Percentiles rank a stretch among this genome's conserved stretches.
Conservation (phyloP, 228 moss, liverwort and hornwort species). For the Sphagnum fallax region DNA sequence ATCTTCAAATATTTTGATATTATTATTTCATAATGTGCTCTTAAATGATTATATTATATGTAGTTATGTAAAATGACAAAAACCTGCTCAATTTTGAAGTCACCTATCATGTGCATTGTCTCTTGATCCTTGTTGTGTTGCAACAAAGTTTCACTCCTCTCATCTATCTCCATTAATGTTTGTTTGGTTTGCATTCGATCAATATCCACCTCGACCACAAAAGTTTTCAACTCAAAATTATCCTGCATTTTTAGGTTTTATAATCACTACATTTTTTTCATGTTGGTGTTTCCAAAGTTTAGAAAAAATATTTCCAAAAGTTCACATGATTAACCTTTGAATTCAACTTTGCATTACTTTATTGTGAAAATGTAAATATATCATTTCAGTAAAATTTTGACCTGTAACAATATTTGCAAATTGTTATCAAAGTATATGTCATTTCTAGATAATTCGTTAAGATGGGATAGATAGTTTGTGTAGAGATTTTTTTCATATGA, state of each 20-base stretch:
- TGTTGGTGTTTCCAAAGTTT: too few species aligned
- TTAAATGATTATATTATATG: too few species aligned
- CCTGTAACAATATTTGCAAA: conserved; percentile 14
- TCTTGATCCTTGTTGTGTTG: conserved; percentile 57
- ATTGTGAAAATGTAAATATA: not conserved
- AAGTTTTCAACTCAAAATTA: conserved; percentile 52
- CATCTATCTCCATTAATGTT: conserved; percentile 51
- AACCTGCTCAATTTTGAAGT: conserved; percentile 75
- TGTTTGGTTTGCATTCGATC: conserved; percentile 33
- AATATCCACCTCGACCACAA: conserved; percentile 58
- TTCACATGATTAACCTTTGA: too few species aligned
- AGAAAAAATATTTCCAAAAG: too few species aligned
- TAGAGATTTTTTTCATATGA: conserved; percentile 24
- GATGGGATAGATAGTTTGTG: conserved; percentile 14
- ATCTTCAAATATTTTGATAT: too few species aligned
- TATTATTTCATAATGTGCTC: too few species aligned
- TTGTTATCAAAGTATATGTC: conserved; percentile 15
- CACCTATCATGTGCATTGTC: conserved; percentile 50
- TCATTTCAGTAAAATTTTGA: not conserved
- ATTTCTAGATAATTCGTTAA: conserved; percentile 1
- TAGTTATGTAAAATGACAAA: not conserved
- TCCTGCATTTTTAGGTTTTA: conserved; percentile 14
- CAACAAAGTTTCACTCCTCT: conserved; percentile 50
- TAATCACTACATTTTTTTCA: too few species aligned
- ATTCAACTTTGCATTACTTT: too few species aligned